Base-by-base conservation (phyloP, 208 protist species). In the Crithidia bombi region DNA sequence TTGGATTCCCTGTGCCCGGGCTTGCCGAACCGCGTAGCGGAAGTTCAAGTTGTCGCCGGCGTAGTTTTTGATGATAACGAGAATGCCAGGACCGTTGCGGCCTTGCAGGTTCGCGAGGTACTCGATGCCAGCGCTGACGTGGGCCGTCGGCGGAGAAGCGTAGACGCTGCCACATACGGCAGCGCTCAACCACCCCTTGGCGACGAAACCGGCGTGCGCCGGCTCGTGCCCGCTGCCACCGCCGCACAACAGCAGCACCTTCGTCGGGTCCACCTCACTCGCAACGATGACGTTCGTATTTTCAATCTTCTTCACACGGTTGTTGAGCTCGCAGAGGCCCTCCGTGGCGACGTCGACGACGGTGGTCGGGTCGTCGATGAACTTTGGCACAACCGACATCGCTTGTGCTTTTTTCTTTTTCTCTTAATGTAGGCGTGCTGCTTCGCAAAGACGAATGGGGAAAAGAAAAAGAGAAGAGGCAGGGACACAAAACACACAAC, bases 21-120 rank as follows among this genome's bases (percentile, higher is more conserved):
- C 90, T 61, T 90, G 79, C 6, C 88, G 73, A n/a, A 87, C 77
- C 19, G 94, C 95, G 49, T 94, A 85, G 32, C 77, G 79, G 73
- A 98, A 98, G 56, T 94, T 95, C 12, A 98, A 66, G 25, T 85
- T 62, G 61, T 98, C 96, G 14, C 96, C 95, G 3, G 89, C 89
- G 76, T 98, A 98, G 68, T 97, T 97, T 62, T 97, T 98, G 5
- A 98, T 80, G 56, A 98, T 86, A 49, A 98, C 71, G 9, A 98
- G 74, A 33, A 89, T 81, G 4, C 87, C 90, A 0, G 83, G 69
- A 15, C 71, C 75, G n/a, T 75, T 61, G 38, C 59, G 69, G 28
- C 85, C 85, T 57, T 89, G 86, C 38, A 64, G 49, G 19, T 51
- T 41, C 0, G 75, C 63, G 5, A 96, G 65, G 32, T 87, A 75